Percentiles rank a stretch among this genome's conserved stretches.
phyloP scores from a whole-genome alignment of 495 filamentous ascomycete species.

The Pyrenopolyporus hunteri region DNA sequence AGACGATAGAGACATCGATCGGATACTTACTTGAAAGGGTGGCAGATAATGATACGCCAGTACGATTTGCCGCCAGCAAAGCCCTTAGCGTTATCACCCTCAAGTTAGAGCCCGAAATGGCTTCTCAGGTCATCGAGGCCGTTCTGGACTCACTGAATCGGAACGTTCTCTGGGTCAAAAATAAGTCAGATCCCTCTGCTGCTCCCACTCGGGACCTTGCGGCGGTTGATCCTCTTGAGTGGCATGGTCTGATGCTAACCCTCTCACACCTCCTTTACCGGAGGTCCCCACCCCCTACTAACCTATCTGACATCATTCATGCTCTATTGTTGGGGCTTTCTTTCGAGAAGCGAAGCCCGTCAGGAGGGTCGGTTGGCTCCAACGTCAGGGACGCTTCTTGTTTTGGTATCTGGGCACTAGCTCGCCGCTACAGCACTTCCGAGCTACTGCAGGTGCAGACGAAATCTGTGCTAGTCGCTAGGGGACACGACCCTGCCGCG shows the following conservation, averaged over 20 bases:
- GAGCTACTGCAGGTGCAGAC: constrained; percentile 72
- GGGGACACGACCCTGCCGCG: constrained; percentile 39
- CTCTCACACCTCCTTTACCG: constrained; percentile 84
- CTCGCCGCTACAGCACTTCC: constrained; percentile 80
- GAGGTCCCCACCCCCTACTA: constrained; percentile 68
- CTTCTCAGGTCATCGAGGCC: constrained; percentile 81
- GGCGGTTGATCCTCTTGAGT: constrained; percentile 77
- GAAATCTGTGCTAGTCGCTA: constrained; percentile 39
- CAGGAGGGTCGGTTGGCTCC: constrained; percentile 81
- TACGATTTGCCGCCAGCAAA: constrained; percentile 90
- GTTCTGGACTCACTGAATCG: constrained; percentile 75
- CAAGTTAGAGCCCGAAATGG: constrained; percentile 79
- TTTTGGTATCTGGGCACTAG: constrained; percentile 93
- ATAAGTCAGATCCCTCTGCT: constrained; percentile 39
- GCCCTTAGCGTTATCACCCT: constrained; percentile 83
- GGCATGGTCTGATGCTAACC: constrained; percentile 91
- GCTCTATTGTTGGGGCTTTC: constrained; percentile 74
- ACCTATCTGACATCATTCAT: constrained; percentile 72
- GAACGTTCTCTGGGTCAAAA: constrained; percentile 70
- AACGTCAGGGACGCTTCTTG: constrained; percentile 97
- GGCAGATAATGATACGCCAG: constrained; percentile 84
- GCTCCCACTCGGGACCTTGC: constrained; percentile 64
- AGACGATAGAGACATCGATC: constrained; percentile 75
- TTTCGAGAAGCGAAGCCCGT: constrained; percentile 84
- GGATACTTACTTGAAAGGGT: constrained; percentile 69